phyloP scores from a whole-genome alignment of 2,329 filamentous ascomycete species.

The Colletotrichum noveboracense region DNA sequence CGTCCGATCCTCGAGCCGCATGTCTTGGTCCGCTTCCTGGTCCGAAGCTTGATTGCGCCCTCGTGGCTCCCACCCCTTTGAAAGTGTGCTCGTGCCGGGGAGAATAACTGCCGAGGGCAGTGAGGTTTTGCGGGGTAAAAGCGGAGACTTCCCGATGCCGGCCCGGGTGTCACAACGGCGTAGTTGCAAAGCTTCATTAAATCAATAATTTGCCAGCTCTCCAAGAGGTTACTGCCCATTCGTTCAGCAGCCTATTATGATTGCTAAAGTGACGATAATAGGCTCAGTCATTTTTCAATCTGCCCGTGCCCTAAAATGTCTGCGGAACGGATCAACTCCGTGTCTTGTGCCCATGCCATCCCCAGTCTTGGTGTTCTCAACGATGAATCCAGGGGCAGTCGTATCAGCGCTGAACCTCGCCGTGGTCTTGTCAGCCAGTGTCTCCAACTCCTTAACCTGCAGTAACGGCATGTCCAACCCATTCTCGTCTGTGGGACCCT shows the following conservation, averaged over 20 bases:
- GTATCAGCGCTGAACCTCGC: neutral
- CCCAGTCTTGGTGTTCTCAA: no score
- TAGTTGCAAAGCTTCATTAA: neutral
- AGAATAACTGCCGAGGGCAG: neutral
- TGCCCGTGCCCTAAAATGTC: no score
- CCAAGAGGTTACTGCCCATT: no score
- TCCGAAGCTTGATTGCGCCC: neutral
- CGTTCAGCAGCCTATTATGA: no score
- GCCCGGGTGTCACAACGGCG: fast-evolving
- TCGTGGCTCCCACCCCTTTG: neutral
- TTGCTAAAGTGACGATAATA: no score
- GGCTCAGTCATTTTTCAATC: no score
- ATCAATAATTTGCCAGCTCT: no score
- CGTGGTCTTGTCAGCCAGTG: neutral
- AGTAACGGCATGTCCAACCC: neutral
- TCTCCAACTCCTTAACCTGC: neutral
- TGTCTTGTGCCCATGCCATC: no score
- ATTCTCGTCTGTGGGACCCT: no score
- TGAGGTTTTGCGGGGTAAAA: neutral
- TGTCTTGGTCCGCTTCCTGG: neutral
- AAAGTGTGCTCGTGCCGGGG: neutral
- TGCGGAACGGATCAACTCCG: no score
- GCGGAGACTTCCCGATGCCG: neutral
- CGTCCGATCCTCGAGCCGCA: neutral
- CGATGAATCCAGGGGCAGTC: neutral